Conservation (phyloP, 495 filamentous ascomycete genomes). For the Penicillium verhagenii region DNA sequence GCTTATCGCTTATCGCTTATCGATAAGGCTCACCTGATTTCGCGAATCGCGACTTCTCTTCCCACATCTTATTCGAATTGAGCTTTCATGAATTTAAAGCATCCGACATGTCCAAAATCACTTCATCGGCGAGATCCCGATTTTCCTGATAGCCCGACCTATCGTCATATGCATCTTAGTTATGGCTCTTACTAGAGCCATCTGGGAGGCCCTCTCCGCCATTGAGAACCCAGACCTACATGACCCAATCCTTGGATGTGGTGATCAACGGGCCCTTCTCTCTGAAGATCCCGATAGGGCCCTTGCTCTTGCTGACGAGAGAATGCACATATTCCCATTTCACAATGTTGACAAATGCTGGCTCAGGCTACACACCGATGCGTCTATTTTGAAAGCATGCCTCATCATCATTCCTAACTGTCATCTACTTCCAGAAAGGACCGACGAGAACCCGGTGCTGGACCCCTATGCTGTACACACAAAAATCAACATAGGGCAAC, state of each 20-base stretch:
- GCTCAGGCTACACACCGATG: slow-evolving; percentile 76
- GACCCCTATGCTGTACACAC: background rate
- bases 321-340: slow-evolving; percentile 75
- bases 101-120: too few species aligned
- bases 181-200: too few species aligned
- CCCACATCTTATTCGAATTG: too few species aligned
- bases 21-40: too few species aligned
- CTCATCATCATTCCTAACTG: slow-evolving; percentile 30
- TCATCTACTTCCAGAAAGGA: slow-evolving; percentile 10
- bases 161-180: too few species aligned
- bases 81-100: too few species aligned
- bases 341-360: slow-evolving; percentile 72
- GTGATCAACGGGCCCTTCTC: slow-evolving; percentile 27
- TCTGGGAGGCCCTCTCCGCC: too few species aligned
- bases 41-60: too few species aligned
- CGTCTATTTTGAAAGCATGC: slow-evolving; percentile 63
- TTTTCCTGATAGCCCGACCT: too few species aligned
- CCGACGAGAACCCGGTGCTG: too few species aligned
- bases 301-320: slow-evolving; percentile 50
- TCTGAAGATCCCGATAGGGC: slow-evolving; percentile 33
- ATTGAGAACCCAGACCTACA: background rate
- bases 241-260: slow-evolving; percentile 47
- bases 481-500: slow-evolving; percentile 4
- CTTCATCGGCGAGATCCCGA: too few species aligned
- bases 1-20: too few species aligned